Percentiles rank a stretch among this genome's conserved stretches.
Evolutionary conservation across 129 eudicot species (phyloP).

Genomic region (Oenanthe sinensis): DNA sequence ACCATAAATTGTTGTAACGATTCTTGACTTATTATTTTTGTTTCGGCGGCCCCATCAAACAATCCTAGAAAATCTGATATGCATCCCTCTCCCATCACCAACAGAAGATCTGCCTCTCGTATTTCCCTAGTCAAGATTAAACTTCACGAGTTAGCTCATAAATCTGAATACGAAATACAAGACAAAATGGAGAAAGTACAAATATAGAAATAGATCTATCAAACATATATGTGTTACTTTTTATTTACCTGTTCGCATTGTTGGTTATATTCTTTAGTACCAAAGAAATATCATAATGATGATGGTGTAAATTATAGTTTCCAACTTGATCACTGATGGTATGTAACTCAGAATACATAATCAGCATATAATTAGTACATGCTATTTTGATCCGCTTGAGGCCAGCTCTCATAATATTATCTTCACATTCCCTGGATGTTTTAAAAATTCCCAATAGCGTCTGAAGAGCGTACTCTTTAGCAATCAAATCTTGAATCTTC

Average conservation of each 20-base stretch:
- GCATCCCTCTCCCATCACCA: slow-evolving; percentile 22
- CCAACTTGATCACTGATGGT: slow-evolving; percentile 6
- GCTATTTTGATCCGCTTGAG: not conserved
- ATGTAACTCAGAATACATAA: not conserved
- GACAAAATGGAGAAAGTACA: no score
- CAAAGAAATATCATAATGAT: slow-evolving; percentile 16
- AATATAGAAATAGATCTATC: no score
- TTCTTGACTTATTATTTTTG: slow-evolving; percentile 16
- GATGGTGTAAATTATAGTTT: not conserved
- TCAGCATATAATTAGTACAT: no score
- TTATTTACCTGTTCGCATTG: slow-evolving; percentile 21
- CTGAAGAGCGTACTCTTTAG: slow-evolving; percentile 27
- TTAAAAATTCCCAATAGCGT: slow-evolving; percentile 22
- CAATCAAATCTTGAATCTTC: slow-evolving; percentile 21
- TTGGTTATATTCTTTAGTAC: slow-evolving; percentile 28
- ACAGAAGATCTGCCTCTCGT: slow-evolving; percentile 27
- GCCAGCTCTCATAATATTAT: slow-evolving; percentile 7
- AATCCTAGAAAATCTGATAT: slow-evolving; percentile 13
- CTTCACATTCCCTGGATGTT: no score
- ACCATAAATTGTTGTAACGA: slow-evolving; percentile 38
- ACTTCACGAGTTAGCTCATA: no score
- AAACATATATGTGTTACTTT: no score
- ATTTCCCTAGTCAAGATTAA: no score
- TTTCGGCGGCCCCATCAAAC: not conserved
- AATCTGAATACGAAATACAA: no score